phyloP scores from a whole-genome alignment of 1,284 basidiomycete genomes.

The Coniferiporia sulphurascens region DNA sequence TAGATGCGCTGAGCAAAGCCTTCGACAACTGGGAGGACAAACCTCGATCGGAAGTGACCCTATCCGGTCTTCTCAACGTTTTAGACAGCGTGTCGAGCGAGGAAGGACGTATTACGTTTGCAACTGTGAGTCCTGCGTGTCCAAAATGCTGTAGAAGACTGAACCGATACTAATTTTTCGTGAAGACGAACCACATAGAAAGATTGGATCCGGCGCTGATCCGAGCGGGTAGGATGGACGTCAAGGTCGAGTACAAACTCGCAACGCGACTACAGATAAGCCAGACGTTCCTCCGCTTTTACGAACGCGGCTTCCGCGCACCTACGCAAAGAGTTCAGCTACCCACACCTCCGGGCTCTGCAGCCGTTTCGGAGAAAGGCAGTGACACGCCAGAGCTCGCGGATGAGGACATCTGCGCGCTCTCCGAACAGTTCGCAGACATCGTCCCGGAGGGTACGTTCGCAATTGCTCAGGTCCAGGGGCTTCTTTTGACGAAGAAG shows the following conservation, averaged over 20 bases:
- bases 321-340: neutral
- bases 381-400: constrained; percentile 2
- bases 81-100: constrained; percentile 53
- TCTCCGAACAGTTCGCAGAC: constrained; percentile 9
- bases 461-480: constrained; percentile 14
- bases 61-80: constrained; percentile 49
- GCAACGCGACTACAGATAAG: constrained; percentile 42
- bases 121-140: constrained; percentile 34
- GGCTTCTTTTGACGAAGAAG: constrained; percentile 14
- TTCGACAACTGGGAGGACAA: neutral
- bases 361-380: neutral
- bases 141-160: neutral
- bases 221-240: constrained; percentile 50
- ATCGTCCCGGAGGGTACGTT: constrained; percentile 14
- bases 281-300: constrained; percentile 50
- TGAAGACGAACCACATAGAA: constrained; percentile 50
- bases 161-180: neutral
- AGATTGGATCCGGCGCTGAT: constrained; percentile 46
- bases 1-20: neutral
- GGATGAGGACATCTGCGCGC: constrained; percentile 11
- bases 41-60: constrained; percentile 27
- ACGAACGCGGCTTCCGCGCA: constrained; percentile 20
- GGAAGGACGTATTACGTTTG: constrained; percentile 52
- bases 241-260: constrained; percentile 43
- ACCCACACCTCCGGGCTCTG: neutral